phyloP scores from a whole-genome alignment of 129 eudicot genomes.

The Centella asiatica region DNA sequence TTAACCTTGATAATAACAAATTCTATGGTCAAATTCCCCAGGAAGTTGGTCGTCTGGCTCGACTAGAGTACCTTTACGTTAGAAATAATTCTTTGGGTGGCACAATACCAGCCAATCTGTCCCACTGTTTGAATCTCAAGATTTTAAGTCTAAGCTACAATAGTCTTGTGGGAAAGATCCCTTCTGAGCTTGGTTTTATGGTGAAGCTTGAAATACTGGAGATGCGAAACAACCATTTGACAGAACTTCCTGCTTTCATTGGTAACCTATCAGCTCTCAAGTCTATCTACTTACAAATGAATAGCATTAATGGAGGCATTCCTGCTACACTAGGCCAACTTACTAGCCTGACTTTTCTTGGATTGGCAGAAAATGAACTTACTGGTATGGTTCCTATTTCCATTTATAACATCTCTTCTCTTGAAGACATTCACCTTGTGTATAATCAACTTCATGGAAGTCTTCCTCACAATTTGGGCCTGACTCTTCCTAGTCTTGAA shows the following conservation, averaged over 20 bases:
- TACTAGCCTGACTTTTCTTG: conserved; percentile 5
- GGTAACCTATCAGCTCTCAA: conserved; percentile 22
- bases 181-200: conserved; percentile 14
- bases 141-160: conserved; percentile 20
- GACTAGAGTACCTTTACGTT: conserved; percentile 16
- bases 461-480: not conserved
- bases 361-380: conserved; percentile 14
- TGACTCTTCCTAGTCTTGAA: not conserved
- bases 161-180: conserved; percentile 23
- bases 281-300: not conserved
- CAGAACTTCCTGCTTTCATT: conserved; percentile 23
- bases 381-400: conserved; percentile 17
- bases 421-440: not conserved
- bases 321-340: conserved; percentile 20
- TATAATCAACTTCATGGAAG: conserved; percentile 1
- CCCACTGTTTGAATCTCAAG: conserved; percentile 19
- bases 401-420: not conserved
- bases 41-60: conserved; percentile 18
- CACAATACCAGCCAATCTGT: conserved; percentile 19
- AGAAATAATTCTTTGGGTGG: conserved; percentile 21
- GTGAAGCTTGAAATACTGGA: conserved; percentile 10
- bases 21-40: conserved; percentile 23
- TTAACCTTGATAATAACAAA: conserved; percentile 20
- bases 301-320: conserved; percentile 24
- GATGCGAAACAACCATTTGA: conserved; percentile 12